Evolutionary conservation across 768 basidiomycete genomes (phyloP).

Genomic region (Leucosporidium creatinivorum): DNA sequence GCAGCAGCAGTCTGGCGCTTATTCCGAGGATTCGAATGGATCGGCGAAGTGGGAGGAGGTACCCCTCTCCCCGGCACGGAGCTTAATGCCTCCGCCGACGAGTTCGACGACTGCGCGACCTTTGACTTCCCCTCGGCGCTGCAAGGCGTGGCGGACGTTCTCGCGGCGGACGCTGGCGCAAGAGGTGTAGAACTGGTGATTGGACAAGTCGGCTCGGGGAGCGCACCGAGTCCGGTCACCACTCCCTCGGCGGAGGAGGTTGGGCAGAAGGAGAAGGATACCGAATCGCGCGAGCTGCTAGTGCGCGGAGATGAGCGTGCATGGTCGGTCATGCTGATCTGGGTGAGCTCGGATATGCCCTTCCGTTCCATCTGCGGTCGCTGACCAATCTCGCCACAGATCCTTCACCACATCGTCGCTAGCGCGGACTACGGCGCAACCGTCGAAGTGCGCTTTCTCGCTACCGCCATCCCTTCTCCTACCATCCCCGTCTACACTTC

Average conservation of each 20-base stretch:
- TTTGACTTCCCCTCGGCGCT: slow-evolving; percentile 35
- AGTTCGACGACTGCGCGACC: slow-evolving; percentile 12
- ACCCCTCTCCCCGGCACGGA: slow-evolving; percentile 1
- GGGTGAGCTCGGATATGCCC: slow-evolving; percentile 5
- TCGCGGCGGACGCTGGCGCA: slow-evolving; percentile 28
- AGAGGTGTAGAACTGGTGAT: slow-evolving; percentile 34
- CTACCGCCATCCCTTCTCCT: slow-evolving; percentile 1
- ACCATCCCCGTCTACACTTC: background rate
- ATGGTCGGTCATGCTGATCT: slow-evolving; percentile 27
- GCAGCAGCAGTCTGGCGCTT: slow-evolving; percentile 36
- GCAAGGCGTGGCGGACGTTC: slow-evolving; percentile 35
- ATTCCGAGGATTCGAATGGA: slow-evolving; percentile 35
- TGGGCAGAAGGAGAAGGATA: background rate
- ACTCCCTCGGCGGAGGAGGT: slow-evolving; percentile 6
- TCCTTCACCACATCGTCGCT: slow-evolving; percentile 29
- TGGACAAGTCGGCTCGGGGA: slow-evolving; percentile 24
- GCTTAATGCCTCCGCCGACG: background rate
- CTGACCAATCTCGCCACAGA: background rate
- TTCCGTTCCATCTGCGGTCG: no score
- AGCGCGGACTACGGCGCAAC: slow-evolving; percentile 18
- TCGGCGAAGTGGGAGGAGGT: slow-evolving; percentile 32
- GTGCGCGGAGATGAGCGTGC: slow-evolving; percentile 30
- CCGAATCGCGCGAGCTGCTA: slow-evolving; percentile 23
- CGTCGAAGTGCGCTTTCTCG: slow-evolving; percentile 27
- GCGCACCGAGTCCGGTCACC: slow-evolving; percentile 23